Percentiles rank a stretch among this genome's conserved stretches.
These are phyloP conservation scores for Coniochaeta sp. DNA, from an alignment of 2,329 filamentous ascomycete species.

Conservation along the genomic window DNA sequence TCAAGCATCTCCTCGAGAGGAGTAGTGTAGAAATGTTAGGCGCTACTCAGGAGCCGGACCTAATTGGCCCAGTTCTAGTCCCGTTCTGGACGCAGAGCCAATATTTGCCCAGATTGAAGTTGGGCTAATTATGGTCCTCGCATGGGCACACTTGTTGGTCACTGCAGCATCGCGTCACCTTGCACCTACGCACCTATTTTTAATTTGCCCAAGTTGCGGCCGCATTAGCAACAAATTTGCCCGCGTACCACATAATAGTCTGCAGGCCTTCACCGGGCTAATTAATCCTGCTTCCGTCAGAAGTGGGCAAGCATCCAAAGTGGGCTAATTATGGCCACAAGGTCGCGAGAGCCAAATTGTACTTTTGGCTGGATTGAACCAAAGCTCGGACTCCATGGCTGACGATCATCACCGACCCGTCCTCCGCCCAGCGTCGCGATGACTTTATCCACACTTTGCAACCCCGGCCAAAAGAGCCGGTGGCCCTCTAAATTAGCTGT, in stretches of 20 bases:
- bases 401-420: not conserved
- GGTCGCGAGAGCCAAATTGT: not conserved
- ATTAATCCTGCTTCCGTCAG: too few relatives aligned
- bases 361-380: not conserved
- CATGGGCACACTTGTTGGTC: not conserved
- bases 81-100: not conserved
- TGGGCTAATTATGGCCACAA: conserved; percentile 1
- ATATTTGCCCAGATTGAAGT: conserved; percentile 8
- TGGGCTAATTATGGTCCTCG: conserved; percentile 19
- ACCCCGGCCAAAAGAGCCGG: not conserved
- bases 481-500: not conserved
- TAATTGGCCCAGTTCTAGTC: conserved; percentile 8
- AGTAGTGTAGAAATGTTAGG: conserved; percentile 17
- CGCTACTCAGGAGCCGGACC: conserved; percentile 4
- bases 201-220: conserved; percentile 19
- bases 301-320: not conserved
- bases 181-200: conserved; percentile 23
- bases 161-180: not conserved
- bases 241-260: not conserved
- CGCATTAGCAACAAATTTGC: not conserved
- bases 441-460: not conserved
- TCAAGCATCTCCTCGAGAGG: too few relatives aligned
- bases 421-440: not conserved
- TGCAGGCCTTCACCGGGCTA: not conserved
- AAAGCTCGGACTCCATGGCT: not conserved